A percentile compares a stretch with the other conserved stretches of the same genome.
These are phyloP conservation scores for Babesia microti DNA, from an alignment of 169 alveolate species.

Conservation along the genomic window DNA sequence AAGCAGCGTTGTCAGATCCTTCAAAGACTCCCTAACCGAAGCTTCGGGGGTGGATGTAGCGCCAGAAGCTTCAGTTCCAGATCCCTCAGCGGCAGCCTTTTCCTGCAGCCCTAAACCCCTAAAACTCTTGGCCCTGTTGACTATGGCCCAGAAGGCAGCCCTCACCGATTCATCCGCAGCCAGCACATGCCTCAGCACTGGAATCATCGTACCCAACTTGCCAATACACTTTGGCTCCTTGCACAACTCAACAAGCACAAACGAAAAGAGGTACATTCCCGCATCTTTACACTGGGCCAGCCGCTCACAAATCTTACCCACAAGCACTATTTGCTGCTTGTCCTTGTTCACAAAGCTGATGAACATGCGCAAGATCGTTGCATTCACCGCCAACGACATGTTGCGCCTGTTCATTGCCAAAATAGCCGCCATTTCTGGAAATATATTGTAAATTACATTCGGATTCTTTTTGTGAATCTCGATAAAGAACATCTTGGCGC, in stretches of 20 bases:
- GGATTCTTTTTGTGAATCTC: conserved; percentile 43
- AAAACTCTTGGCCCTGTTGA: conserved; percentile 23
- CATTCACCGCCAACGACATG: conserved; percentile 8
- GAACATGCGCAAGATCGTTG: conserved; percentile 13
- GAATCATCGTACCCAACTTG: conserved; percentile 22
- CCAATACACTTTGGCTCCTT: conserved; percentile 27
- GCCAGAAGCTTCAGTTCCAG: no score
- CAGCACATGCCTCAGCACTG: conserved; percentile 16
- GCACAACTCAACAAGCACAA: conserved; percentile 26
- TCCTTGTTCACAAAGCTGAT: conserved; percentile 23
- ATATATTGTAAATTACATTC: conserved; percentile 42
- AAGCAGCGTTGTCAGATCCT: no score
- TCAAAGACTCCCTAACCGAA: no score
- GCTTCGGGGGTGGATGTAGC: no score
- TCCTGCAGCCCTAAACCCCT: no score
- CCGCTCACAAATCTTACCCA: conserved; percentile 38
- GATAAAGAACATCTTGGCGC: conserved; percentile 53
- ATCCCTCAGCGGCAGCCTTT: no score
- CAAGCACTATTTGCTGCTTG: conserved; percentile 27
- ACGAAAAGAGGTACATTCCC: conserved; percentile 14
- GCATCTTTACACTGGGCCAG: conserved; percentile 20
- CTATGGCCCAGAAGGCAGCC: conserved; percentile 27
- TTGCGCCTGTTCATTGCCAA: conserved; percentile 13
- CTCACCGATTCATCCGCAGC: conserved; percentile 19
- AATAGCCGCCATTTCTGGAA: conserved; percentile 46